phyloP scores from a whole-genome alignment of 2,329 filamentous ascomycete genomes.

The Penicillium sp. region DNA sequence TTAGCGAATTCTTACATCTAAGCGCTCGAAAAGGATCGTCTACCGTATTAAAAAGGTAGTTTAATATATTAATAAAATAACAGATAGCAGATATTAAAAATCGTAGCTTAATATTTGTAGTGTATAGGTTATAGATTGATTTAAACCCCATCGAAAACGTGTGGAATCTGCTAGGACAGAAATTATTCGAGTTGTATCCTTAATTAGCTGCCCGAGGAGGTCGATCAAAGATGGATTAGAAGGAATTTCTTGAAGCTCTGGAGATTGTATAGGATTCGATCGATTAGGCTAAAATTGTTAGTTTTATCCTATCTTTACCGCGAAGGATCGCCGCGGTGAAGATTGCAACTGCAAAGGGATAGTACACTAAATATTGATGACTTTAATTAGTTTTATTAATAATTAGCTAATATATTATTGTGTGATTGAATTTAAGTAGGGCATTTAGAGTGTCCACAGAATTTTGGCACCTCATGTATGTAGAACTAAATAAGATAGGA shows the following conservation, averaged over 20 bases:
- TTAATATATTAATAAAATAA: not conserved
- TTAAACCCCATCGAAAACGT: not conserved
- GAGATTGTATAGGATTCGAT: not conserved
- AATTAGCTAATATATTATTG: not conserved
- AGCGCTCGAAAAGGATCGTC: not conserved
- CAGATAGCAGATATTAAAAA: not conserved
- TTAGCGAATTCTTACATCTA: constrained; percentile 5
- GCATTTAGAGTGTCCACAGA: not conserved
- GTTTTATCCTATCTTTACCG: not conserved
- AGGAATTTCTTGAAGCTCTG: not conserved
- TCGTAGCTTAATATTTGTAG: not conserved
- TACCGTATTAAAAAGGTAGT: not conserved
- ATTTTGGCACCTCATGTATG: not conserved
- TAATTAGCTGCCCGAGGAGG: not conserved
- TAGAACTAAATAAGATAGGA: too few species aligned
- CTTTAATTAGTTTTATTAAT: not conserved
- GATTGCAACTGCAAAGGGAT: not conserved
- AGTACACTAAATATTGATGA: not conserved
- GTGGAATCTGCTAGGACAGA: not conserved
- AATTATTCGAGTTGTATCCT: not conserved
- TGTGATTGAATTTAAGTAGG: not conserved
- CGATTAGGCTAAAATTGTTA: not conserved
- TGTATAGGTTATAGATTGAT: not conserved
- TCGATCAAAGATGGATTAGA: not conserved
- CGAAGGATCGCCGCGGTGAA: not conserved